Evolutionary conservation across 805 yeast genomes (phyloP), one percentile per base, ranked within the genome.

Genomic region (Vanderwaltozyma tropicalis): DNA sequence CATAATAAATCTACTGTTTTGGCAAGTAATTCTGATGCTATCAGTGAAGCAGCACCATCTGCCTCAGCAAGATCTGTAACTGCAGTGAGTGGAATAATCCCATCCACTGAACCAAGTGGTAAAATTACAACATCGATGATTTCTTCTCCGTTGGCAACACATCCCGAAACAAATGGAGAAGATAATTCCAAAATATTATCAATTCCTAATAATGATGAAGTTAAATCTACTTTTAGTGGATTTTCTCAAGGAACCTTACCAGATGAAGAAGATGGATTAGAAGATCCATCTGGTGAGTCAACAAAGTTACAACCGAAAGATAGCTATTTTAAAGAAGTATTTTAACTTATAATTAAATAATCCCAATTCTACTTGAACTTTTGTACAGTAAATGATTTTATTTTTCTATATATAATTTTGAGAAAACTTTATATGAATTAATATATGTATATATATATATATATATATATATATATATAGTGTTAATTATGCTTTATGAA

Each of bases 261-360:
- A 17, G 48, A 43, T 12, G 43, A 42, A 14, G 35, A 39, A 9
- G 42, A 26, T 28, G 43, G 40, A 14, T 36, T 38, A 4, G 42
- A 26, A 16, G 14, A 19, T 4, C 33, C 35, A 11, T 28, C 32
- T 5, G 38, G 15, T 11, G 24, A 40, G 31, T 35, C 31, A 22
- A 27, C 36, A 6, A 27, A 43, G 28, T 14, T 40, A 18, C 37
- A 41, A 40, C 34, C 42, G 41, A 31, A 41, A 37, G 42, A 41
- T 25, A 48, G 57, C 29, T 49, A 48, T 36, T 48, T 54, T 43
- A 50, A 53, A 39, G 60, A 53, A 39, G 57, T 55, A 1, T 53
- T 53, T 32, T 35, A 24, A 29, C n/a, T n/a, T n/a, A n/a, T n/a
- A n/a, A n/a, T n/a, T n/a, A n/a, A n/a, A n/a, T n/a, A n/a, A n/a